These are phyloP conservation scores for Aegilops bicornis DNA, from an alignment of 176 grass and related monocot species.

Conservation along the genomic window DNA sequence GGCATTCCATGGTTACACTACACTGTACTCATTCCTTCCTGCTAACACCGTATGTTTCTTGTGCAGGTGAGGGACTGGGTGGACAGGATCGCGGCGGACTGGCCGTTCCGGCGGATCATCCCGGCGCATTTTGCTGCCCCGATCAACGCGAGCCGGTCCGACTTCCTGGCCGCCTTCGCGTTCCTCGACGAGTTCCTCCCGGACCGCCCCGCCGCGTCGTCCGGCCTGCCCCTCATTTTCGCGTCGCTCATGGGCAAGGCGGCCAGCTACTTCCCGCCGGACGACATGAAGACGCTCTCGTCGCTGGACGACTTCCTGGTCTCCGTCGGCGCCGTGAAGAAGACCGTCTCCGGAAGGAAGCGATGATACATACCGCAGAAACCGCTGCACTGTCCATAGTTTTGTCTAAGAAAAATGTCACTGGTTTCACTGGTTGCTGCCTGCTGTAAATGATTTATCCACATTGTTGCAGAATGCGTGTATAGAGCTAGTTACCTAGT, in stretches of 20 bases:
- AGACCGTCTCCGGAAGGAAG: conserved; percentile 80
- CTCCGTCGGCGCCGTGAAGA: conserved; percentile 75
- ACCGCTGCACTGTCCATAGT: neutral
- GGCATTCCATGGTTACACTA: no score
- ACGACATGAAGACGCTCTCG: conserved; percentile 96
- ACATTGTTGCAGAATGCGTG: neutral
- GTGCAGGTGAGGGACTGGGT: conserved; percentile 77
- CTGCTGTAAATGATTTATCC: neutral
- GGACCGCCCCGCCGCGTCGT: conserved; percentile 25
- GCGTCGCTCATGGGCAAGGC: conserved; percentile 78
- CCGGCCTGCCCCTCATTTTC: conserved; percentile 64
- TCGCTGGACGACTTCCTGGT: conserved; percentile 94
- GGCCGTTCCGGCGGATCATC: conserved; percentile 65
- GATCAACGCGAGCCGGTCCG: conserved; percentile 56
- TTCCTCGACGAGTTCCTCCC: conserved; percentile 81
- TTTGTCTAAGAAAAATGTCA: conserved; percentile 16
- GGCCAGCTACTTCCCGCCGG: conserved; percentile 73
- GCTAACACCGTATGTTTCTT: neutral
- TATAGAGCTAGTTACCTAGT: conserved; percentile 5
- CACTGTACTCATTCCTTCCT: no score
- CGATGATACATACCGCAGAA: conserved; percentile 17
- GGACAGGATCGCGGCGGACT: conserved; percentile 61
- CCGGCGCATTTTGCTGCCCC: conserved; percentile 71
- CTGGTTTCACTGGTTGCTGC: neutral
- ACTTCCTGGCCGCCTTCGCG: conserved; percentile 78